Base-by-base conservation (phyloP, 352 stramenopile genomes). In the Phytophthora parvispora region DNA sequence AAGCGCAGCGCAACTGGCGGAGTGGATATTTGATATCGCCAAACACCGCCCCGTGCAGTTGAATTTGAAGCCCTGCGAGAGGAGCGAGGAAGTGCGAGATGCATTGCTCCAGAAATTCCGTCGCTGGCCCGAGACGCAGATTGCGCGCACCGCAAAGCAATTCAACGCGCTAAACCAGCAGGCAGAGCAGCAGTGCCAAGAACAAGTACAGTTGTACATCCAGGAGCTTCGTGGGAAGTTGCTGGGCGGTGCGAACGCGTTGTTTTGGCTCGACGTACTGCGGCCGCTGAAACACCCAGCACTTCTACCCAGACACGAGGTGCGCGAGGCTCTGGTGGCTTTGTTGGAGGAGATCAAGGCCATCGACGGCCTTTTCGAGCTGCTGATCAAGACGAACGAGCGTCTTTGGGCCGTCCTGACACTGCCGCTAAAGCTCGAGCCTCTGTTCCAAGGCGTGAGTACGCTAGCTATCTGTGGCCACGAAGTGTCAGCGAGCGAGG, bases 201-300 rank as follows among this genome's bases (percentile, higher is more conserved):
- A 75, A 36, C 67, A 78, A n/a, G 67, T 78, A 16, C 50, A 73
- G 34, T 47, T 78, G 27, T 75, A 75, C 32, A 20, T 75, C 7
- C 60, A 64, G 6, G 51, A 75, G 13, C 61, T 75, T n/a, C 60
- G 60, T 7, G 57, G 47, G 2, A 78, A 73, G 15, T 49, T 78
- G 10, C 0, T 49, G 8, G 28, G n/a, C 18, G 67, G 58, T 24
- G 45, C 49, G 6, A 74, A 54, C 34, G 51, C 62, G 34, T 42
- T 79, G 25, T 79, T 79, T 50, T 79, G 72, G 72, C 57, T 79
- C 2, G 31, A 70, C 25, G 29, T 70, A 10, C 57, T 79, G 7
- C 53, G 70, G 6, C 72, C 72, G 7, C 22, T 71, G 47, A 34
- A 32, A 10, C 55, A 70, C 29, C 18, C 43, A 54, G 60, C 48